Base-by-base conservation (phyloP, 495 filamentous ascomycete genomes). In the Penicillium mononematosum region DNA sequence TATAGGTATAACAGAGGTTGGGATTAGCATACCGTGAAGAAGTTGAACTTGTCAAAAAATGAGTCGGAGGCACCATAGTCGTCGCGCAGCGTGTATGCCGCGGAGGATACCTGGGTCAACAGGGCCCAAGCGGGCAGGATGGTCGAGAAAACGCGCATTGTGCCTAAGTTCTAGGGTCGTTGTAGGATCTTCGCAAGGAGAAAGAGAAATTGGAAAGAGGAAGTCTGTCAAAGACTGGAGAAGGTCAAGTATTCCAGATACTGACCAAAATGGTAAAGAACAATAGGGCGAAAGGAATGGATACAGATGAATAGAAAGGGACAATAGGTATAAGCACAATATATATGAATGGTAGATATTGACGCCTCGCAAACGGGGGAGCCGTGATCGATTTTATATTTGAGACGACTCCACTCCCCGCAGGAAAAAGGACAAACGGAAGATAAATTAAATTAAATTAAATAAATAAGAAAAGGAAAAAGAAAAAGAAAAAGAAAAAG, bases 31-130 rank as follows among this genome's bases (percentile, higher is more conserved):
- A 74, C 75, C 3, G 76, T 78, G 50, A 60, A 75, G 54, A 79
- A 79, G 39, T 74, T 65, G 69, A 86, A 85, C 47, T 79, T 79
- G 62, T 81, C 74, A 65, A 85, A 85, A 64, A 85, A 86, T 5
- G 71, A 60, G 39, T 60, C 56, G 19, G 60, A 56, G 47, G 38
- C 62, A 45, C 63, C 61, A 54, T 80, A 82, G 61, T 81, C 74
- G 46, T 81, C 79, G 41, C 68, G 55, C 29, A 85, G 59, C 2
- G 70, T 69, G 61, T 83, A 85, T 50, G 61, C 70, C 56, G 80
- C 80, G 47, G 74, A 63, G 55, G 66, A 66, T 47, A 80, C 58
- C 25, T 73, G 64, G 58, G 69, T 68, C 36, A 79, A 70, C n/a
- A 81, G 67, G 54, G 68, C 69, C 55, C 74, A 49, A 20, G 61